Percentiles rank a stretch among this genome's conserved stretches.
Evolutionary conservation across 176 grass and related monocot genomes (phyloP).

Genomic region (Oropetium thomaeum): DNA sequence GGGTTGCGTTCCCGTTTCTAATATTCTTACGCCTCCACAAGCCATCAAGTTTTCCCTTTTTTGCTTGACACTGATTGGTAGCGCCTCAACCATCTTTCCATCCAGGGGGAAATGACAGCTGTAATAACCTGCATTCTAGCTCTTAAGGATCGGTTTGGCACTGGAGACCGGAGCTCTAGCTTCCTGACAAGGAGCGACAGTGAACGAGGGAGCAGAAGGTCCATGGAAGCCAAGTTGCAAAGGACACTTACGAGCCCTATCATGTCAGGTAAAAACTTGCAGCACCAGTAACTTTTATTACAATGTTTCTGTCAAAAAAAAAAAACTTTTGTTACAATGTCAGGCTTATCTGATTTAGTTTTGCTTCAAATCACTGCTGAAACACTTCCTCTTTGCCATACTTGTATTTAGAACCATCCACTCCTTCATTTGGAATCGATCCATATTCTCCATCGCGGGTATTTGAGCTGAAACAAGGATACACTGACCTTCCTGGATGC

Average conservation of each 20-base stretch:
- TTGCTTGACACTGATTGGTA: neutral
- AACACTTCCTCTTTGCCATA: neutral
- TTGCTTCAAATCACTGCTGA: conserved; percentile 4
- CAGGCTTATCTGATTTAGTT: neutral
- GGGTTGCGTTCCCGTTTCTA: conserved; percentile 14
- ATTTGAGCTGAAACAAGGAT: conserved; percentile 56
- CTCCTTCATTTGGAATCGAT: conserved; percentile 32
- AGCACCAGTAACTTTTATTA: neutral
- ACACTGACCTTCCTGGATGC: conserved; percentile 42
- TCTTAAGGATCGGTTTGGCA: conserved; percentile 39
- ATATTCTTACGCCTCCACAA: neutral
- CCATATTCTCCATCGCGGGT: conserved; percentile 27
- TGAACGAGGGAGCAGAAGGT: conserved; percentile 41
- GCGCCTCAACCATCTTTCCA: neutral
- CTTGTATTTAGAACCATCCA: conserved; percentile 41
- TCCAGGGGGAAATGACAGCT: conserved; percentile 45
- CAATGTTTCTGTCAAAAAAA: too few relatives aligned
- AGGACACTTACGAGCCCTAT: conserved; percentile 44
- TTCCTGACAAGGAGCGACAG: conserved; percentile 41
- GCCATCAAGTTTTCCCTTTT: neutral
- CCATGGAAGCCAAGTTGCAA: conserved; percentile 38
- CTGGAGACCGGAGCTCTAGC: neutral
- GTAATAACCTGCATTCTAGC: conserved; percentile 48
- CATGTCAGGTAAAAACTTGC: conserved; percentile 48
- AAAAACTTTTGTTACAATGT: neutral